Evolutionary conservation across 164 flowering plant genomes (phyloP), one percentile per base, ranked within the genome.

Genomic region (Sedum album): DNA sequence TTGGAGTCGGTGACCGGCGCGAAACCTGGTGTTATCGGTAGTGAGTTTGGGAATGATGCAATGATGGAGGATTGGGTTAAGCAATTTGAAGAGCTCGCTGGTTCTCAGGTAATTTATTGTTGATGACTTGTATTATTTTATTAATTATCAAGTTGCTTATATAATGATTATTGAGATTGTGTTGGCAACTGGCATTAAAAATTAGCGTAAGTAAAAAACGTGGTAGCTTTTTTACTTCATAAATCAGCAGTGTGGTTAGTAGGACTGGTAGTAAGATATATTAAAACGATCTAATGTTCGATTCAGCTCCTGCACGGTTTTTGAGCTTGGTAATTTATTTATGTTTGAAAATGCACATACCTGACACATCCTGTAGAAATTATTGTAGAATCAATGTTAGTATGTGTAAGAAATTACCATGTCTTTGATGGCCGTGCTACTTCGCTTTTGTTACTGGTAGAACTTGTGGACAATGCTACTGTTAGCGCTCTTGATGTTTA

Each of bases 51-150:
- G 25, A 80, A 79, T 39, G 94, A 91, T 66, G 82, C 79, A 10
- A 76, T 83, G 87, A 75, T 94, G 79, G 99, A 88, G 69, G 95
- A 95, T 70, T 92, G 88, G 86, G 91, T 88, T 60, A 95, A 95
- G 85, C 97, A 95, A 76, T 92, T 95, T 76, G 96, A 90, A 80
- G 89, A 87, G 75, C 82, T 95, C 60, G 84, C 96, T 65, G 97
- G 96, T 15, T 72, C 93, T 77, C 96, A 95, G 97, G 99, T 91
- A 79, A 69, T 65, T 5, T 35, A 21, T 64, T 20, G 1, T 28
- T 74, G 38, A 18, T 31, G 39, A 31, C 15, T 60, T 30, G 35
- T 35, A 23, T 8, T 67, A 33, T 17, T 2, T 17, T 9, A 65
- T 65, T 38, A 18, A 63, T 42, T 18, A 20, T 31, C 1, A 2